These are phyloP conservation scores for Plantago ovata DNA, from an alignment of 257 asterid species.

Conservation along the genomic window DNA sequence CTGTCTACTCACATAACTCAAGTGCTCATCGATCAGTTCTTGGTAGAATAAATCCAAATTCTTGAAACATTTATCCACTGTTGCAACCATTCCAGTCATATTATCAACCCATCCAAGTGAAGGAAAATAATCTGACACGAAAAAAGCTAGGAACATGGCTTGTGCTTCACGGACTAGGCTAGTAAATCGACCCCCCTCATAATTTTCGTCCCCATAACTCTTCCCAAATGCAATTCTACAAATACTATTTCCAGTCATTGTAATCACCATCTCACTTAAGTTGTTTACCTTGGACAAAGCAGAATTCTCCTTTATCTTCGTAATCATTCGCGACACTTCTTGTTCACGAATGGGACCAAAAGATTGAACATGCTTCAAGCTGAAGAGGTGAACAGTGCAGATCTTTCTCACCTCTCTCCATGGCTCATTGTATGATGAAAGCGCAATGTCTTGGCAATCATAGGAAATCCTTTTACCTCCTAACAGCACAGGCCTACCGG, in stretches of 20 bases:
- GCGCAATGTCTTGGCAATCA: conserved; percentile 18
- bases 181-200: conserved; percentile 16
- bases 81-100: conserved; percentile 16
- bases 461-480: conserved; percentile 13
- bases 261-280: conserved; percentile 13
- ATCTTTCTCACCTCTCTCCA: conserved; percentile 28
- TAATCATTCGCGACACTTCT: conserved; percentile 16
- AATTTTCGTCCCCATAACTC: conserved; percentile 17
- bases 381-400: conserved; percentile 11
- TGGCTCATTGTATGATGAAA: conserved; percentile 2
- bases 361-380: conserved; percentile 4
- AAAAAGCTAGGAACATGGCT: conserved; percentile 12
- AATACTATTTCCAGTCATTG: background rate
- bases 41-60: conserved; percentile 22
- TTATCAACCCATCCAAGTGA: conserved; percentile 28
- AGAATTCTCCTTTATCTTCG: conserved; percentile 4
- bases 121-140: conserved; percentile 29
- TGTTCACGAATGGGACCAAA: conserved; percentile 14
- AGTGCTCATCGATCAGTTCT: conserved; percentile 29
- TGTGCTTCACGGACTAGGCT: conserved; percentile 15
- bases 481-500: conserved; percentile 19
- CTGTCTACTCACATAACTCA: conserved; percentile 13
- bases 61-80: conserved; percentile 17
- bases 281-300: background rate
- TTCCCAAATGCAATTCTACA: conserved; percentile 23